Percentiles rank a stretch among this genome's conserved stretches.
Conservation (phyloP, 2,329 filamentous ascomycete species). For the Ophiostoma ips region DNA sequence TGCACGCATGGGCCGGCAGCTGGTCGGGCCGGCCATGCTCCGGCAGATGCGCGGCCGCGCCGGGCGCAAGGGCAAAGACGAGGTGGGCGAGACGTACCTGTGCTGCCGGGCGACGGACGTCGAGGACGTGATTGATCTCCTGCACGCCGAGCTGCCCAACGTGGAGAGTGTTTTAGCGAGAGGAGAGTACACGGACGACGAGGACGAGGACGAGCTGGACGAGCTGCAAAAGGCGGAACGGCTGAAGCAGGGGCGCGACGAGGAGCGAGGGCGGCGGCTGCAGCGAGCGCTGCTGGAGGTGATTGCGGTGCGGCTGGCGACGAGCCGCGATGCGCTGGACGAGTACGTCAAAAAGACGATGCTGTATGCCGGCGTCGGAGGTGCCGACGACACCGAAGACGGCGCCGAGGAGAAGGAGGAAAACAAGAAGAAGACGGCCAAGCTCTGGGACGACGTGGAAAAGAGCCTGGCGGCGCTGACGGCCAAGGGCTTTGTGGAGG, state of each 20-base stretch:
- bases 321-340: constrained; percentile 46
- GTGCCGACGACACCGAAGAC: constrained; percentile 27
- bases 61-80: constrained; percentile 65
- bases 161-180: constrained; percentile 32
- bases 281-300: constrained; percentile 60
- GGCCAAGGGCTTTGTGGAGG: constrained; percentile 31
- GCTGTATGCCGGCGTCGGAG: constrained; percentile 34
- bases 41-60: constrained; percentile 70
- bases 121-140: constrained; percentile 53
- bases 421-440: neutral
- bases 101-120: constrained; percentile 57
- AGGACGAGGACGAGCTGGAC: constrained; percentile 31
- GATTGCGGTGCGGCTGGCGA: constrained; percentile 53
- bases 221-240: neutral
- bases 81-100: constrained; percentile 62
- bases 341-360: constrained; percentile 58
- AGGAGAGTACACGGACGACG: neutral
- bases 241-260: neutral
- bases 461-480: constrained; percentile 32
- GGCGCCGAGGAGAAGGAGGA: constrained; percentile 26
- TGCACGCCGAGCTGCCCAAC: constrained; percentile 58
- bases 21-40: constrained; percentile 67
- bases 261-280: constrained; percentile 29
- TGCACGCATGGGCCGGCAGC: constrained; percentile 60
- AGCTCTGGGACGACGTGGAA: constrained; percentile 31